Percentiles rank a stretch among this genome's conserved stretches.
phyloP scores from a whole-genome alignment of 1,139 yeast genomes.

The Kurtzmaniella natalensis region DNA sequence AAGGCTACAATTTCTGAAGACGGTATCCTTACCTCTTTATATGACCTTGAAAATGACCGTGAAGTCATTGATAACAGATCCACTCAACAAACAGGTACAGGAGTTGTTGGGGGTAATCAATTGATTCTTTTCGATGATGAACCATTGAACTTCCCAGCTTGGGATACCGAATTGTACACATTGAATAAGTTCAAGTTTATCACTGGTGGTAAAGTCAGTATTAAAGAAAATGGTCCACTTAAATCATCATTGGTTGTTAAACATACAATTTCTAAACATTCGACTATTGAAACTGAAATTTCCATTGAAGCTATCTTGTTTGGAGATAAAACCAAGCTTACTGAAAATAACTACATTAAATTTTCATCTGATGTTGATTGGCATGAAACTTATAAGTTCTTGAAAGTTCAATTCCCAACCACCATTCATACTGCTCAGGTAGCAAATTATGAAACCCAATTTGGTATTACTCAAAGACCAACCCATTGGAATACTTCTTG shows the following conservation, averaged over 20 bases:
- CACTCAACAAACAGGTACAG: constrained; percentile 35
- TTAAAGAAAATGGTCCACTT: constrained; percentile 52
- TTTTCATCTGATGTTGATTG: constrained; percentile 74
- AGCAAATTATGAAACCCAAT: constrained; percentile 90
- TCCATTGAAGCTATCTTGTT: constrained; percentile 60
- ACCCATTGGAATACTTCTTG: constrained; percentile 92
- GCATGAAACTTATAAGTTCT: constrained; percentile 83
- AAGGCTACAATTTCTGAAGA: constrained; percentile 51
- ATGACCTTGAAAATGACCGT: constrained; percentile 55
- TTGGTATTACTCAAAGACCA: constrained; percentile 85
- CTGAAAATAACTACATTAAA: constrained; percentile 35
- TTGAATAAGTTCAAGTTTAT: constrained; percentile 60
- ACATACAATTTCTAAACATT: constrained; percentile 52
- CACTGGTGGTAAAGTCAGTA: constrained; percentile 38
- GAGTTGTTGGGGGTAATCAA: constrained; percentile 63
- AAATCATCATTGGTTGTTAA: constrained; percentile 59
- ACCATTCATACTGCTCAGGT: constrained; percentile 61
- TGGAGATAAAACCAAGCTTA: constrained; percentile 20
- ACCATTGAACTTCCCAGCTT: constrained; percentile 88
- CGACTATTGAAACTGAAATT: constrained; percentile 63
- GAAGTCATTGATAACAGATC: constrained; percentile 62
- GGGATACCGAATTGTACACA: constrained; percentile 94
- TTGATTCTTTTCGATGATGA: constrained; percentile 80
- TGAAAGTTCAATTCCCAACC: constrained; percentile 94
- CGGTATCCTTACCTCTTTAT: constrained; percentile 67